Evolutionary conservation across 345 rosid genomes (phyloP), one percentile per base, ranked within the genome.

Genomic region (Populus tremula): DNA sequence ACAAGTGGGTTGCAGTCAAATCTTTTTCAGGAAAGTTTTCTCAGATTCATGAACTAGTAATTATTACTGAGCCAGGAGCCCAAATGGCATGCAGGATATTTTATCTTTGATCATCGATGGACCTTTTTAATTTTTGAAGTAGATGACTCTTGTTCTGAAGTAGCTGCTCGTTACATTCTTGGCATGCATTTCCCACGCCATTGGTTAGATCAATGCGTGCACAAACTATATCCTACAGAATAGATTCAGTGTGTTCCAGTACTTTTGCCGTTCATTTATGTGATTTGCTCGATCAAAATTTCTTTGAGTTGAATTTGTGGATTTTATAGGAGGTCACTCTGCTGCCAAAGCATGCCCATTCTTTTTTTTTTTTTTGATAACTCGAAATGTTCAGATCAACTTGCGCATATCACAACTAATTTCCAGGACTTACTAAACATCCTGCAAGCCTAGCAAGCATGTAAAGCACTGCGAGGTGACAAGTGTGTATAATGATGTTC

Each of bases 341-440:
- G 43, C 10, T 39, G 43, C 43, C 43, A 39, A 39, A 39, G 43
- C 10, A 8, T 39, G 43, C 8, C 7, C 43, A 3, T 45, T 45
- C 16, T 11, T 13, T 27, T 27, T 27, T 27, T 27, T 27, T 27
- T 27, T 27, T 1, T 27, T 27, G 0, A 1, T 25, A 27, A 27
- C 1, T 1, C 27, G 27, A 1, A 1, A 1, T 27, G 27, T 27
- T 1, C 27, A 1, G 27, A 1, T 1, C 27, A 27, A 1, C 1
- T 27, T 27, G 1, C 27, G 1, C 1, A 1, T 1, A 27, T 1
- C 27, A 27, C 27, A 27, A 27, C 1, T 27, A 27, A 27, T 27
- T 1, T 1, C 27, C 1, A 27, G 1, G 1, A 1, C 1, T 1
- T 27, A 27, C 27, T 27, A 1, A 27, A 27, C 27, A 27, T 27